Percentiles rank a stretch among this genome's conserved stretches.
phyloP scores from a whole-genome alignment of 805 yeast species.

The Lipomyces anomalus region DNA sequence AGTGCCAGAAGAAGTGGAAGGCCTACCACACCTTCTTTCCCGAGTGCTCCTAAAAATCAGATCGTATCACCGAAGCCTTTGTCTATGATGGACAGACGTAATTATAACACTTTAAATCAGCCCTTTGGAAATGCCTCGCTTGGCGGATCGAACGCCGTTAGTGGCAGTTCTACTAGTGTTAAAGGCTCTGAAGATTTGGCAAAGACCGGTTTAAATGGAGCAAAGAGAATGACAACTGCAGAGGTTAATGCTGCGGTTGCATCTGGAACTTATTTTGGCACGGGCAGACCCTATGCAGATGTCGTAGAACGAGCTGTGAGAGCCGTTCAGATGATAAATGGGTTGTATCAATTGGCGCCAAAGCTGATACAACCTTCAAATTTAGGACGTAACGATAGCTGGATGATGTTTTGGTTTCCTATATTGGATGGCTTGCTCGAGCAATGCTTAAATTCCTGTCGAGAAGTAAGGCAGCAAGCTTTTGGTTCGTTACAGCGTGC shows the following conservation, averaged over 20 bases:
- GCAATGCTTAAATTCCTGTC: conserved; percentile 84
- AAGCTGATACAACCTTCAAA: conserved; percentile 26
- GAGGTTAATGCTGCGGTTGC: conserved; percentile 25
- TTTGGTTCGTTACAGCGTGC: conserved; percentile 52
- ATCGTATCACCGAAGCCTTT: no score
- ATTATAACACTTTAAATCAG: conserved; percentile 22
- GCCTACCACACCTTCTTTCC: no score
- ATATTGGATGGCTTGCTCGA: conserved; percentile 77
- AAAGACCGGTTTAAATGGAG: conserved; percentile 7
- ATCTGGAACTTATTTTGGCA: conserved; percentile 20
- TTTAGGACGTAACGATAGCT: conserved; percentile 30
- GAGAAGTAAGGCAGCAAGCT: conserved; percentile 66
- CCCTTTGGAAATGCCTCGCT: no score
- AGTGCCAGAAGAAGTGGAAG: no score
- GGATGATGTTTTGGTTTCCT: conserved; percentile 44
- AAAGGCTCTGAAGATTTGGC: conserved; percentile 5
- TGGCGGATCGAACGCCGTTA: neutral
- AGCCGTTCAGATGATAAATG: conserved; percentile 31
- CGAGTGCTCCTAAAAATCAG: no score
- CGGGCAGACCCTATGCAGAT: conserved; percentile 38
- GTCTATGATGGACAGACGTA: conserved; percentile 19
- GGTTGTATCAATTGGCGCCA: conserved; percentile 35
- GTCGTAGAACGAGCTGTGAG: conserved; percentile 49
- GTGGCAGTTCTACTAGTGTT: neutral
- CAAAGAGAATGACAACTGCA: conserved; percentile 21